Evolutionary conservation across 257 asterid genomes (phyloP).

Genomic region (Solanum etuberosum): DNA sequence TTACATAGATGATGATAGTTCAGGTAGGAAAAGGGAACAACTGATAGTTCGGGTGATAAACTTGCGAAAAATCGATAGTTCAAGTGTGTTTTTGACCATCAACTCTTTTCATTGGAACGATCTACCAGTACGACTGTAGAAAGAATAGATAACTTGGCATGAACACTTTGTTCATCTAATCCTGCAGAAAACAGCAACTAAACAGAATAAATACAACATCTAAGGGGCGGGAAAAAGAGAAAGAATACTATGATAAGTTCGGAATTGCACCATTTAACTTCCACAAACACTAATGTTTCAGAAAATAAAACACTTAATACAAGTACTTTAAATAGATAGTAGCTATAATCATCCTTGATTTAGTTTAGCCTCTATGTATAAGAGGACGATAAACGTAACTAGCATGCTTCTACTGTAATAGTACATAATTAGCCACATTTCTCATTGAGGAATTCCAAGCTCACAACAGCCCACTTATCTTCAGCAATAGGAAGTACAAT

Average conservation of each 20-base stretch:
- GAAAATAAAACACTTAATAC: not conserved
- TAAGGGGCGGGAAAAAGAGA: not conserved
- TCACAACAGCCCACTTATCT: slow-evolving; percentile 24
- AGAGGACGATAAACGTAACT: not conserved
- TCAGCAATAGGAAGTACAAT: slow-evolving; percentile 33
- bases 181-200: not conserved
- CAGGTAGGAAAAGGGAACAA: not conserved
- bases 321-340: not conserved
- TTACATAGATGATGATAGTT: not conserved
- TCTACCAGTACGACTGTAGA: not conserved
- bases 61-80: not conserved
- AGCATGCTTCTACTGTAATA: not conserved
- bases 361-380: not conserved
- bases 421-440: not conserved
- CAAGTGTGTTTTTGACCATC: not conserved
- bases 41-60: not conserved
- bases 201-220: not conserved
- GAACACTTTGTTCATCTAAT: not conserved
- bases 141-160: not conserved
- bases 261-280: not conserved
- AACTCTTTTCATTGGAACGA: not conserved
- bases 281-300: not conserved
- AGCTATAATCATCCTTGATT: not conserved
- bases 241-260: not conserved
- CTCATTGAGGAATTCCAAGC: slow-evolving; percentile 26